Evolutionary conservation across 371 early-diverging fungal genomes (phyloP).

Genomic region (Rhizomucor pusillus): DNA sequence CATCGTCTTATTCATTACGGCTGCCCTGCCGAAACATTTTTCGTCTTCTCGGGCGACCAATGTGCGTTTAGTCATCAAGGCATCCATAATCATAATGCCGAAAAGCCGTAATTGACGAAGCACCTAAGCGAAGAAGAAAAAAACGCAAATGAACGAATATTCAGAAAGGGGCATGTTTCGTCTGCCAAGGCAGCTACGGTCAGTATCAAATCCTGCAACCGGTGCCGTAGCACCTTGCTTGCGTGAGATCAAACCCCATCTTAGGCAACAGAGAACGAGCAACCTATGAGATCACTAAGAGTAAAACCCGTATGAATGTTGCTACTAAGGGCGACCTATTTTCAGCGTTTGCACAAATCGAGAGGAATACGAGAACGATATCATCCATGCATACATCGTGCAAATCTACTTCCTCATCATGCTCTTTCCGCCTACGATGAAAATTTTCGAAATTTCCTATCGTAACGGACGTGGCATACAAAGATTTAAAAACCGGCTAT

Average conservation of each 20-base stretch:
- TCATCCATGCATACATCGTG: not conserved
- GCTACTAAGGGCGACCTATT: not conserved
- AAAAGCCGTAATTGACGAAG: not conserved
- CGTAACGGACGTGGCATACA: slow-evolving; percentile 1
- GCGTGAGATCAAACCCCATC: not conserved
- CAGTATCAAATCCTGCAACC: not conserved
- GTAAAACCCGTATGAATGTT: not conserved
- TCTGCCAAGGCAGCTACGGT: not conserved
- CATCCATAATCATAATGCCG: not conserved
- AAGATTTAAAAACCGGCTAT: not conserved
- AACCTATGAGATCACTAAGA: not conserved
- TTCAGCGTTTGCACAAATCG: not conserved
- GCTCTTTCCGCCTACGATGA: not conserved
- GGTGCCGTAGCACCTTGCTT: not conserved
- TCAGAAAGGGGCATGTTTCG: not conserved
- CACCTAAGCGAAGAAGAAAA: not conserved
- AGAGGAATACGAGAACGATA: not conserved
- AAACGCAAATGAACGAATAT: not conserved
- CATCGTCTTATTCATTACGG: no score
- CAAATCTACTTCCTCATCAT: not conserved
- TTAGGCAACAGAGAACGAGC: not conserved
- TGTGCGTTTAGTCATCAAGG: not conserved
- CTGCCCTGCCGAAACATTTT: no score
- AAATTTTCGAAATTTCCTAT: not conserved
- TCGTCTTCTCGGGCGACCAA: not conserved